These are phyloP conservation scores for Sugiyamaella neomexicana DNA, from an alignment of 1,139 yeast species.

Conservation along the genomic window DNA sequence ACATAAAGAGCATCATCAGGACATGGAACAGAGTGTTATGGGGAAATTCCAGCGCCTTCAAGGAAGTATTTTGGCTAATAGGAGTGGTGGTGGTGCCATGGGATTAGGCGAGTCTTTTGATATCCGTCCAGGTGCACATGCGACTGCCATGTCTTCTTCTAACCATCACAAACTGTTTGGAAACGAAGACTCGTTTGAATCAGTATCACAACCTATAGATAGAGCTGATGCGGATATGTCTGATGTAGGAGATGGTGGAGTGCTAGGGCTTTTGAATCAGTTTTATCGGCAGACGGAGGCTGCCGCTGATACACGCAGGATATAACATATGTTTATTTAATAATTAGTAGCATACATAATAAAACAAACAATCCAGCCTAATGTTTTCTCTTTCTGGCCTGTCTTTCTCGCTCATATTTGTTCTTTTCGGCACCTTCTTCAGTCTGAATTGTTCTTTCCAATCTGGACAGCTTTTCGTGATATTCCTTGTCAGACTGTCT, in stretches of 20 bases:
- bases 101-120: neutral
- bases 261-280: constrained; percentile 79
- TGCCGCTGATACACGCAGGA: constrained; percentile 18
- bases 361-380: constrained; percentile 12
- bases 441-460: constrained; percentile 82
- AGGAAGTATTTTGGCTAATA: constrained; percentile 7
- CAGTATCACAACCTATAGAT: constrained; percentile 14
- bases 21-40: constrained; percentile 37
- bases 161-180: neutral
- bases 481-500: constrained; percentile 73
- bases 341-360: constrained; percentile 2
- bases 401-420: constrained; percentile 83
- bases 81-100: neutral
- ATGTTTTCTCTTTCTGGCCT: constrained; percentile 55
- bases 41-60: constrained; percentile 31
- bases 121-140: neutral
- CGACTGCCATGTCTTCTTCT: neutral
- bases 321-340: neutral
- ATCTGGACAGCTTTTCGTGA: constrained; percentile 84
- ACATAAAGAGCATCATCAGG: constrained; percentile 14
- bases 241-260: constrained; percentile 53
- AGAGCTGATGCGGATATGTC: constrained; percentile 30
- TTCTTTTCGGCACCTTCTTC: constrained; percentile 95
- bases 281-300: constrained; percentile 53
- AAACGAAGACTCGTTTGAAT: constrained; percentile 22